Conservation (phyloP, 1,284 basidiomycete species). For the Pyrrhoderma lamaoense region DNA sequence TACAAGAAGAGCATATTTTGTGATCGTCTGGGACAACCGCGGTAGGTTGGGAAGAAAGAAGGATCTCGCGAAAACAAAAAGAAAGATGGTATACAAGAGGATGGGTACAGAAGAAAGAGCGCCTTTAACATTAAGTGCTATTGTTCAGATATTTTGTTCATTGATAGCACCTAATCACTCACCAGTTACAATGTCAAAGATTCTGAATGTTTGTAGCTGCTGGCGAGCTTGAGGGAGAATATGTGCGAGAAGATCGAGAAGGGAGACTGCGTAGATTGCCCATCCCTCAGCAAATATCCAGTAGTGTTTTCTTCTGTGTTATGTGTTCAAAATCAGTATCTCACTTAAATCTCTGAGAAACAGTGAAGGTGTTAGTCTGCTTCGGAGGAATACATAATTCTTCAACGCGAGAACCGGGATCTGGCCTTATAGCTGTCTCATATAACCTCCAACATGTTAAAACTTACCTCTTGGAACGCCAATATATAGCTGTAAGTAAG, state of each 20-base stretch:
- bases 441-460: neutral
- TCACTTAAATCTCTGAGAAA: too few relatives aligned
- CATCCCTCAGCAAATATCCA: conserved; percentile 56
- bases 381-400: too few relatives aligned
- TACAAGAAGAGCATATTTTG: conserved; percentile 39
- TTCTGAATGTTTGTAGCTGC: conserved; percentile 31
- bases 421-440: neutral
- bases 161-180: conserved; percentile 20
- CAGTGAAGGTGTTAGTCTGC: too few relatives aligned
- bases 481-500: conserved; percentile 42
- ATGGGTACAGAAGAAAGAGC: conserved; percentile 51
- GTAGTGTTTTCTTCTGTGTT: conserved; percentile 39
- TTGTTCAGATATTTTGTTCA: conserved; percentile 8
- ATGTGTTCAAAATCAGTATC: too few relatives aligned
- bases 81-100: conserved; percentile 46
- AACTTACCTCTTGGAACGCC: conserved; percentile 44
- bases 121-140: conserved; percentile 28
- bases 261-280: conserved; percentile 48
- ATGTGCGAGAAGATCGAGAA: conserved; percentile 56
- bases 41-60: conserved; percentile 50
- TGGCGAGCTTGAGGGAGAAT: conserved; percentile 42
- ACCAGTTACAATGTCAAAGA: conserved; percentile 42
- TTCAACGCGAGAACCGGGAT: too few relatives aligned
- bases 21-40: conserved; percentile 35
- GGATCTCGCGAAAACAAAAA: conserved; percentile 42